Evolutionary conservation across 805 yeast species (phyloP), one percentile per base, ranked within the genome.

Genomic region (Metschnikowia borealis): DNA sequence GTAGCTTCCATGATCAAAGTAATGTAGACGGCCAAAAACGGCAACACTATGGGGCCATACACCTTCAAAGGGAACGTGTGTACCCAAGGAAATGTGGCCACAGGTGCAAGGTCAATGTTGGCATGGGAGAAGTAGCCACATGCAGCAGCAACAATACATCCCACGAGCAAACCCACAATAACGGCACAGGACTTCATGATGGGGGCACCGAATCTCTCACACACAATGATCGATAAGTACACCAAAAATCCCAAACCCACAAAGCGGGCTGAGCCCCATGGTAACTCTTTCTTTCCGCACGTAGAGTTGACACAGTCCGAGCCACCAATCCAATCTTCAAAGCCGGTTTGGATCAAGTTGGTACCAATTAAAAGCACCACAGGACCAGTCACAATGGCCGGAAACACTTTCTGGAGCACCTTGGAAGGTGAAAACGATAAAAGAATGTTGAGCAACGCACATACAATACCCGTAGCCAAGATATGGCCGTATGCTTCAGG

Each of bases 101-200:
- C 89, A 20, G 95, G 95, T 11, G 97, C 95, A 32, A 69, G 70
- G 48, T 79, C 79, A 57, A 90, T 85, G 15, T 70, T 61, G 3
- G 74, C 60, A 47, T 74, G 69, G 54, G 78, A 77, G 64, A 89
- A 90, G 71, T 90, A 90, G 29, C 91, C 91, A 66, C 87, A 80
- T 7, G 92, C 96, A 52, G 95, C 96, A 35, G 94, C 96, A 44
- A 90, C 94, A 54, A 90, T 87, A 73, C 96, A 89, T 32, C 97
- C 96, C 35, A 88, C 82, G 26, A 91, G 70, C 51, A 90, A 73
- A 35, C 97, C 97, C 37, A 84, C 70, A 58, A 90, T 87, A 46
- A 90, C 96, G 1, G 97, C 94, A 78, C 96, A 89, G 1, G 96
- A 87, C 64, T 87, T 89, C 94, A 90, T 87, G 62, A 90, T 86